Evolutionary conservation across 345 rosid genomes (phyloP).

Genomic region (Populus euphratica): DNA sequence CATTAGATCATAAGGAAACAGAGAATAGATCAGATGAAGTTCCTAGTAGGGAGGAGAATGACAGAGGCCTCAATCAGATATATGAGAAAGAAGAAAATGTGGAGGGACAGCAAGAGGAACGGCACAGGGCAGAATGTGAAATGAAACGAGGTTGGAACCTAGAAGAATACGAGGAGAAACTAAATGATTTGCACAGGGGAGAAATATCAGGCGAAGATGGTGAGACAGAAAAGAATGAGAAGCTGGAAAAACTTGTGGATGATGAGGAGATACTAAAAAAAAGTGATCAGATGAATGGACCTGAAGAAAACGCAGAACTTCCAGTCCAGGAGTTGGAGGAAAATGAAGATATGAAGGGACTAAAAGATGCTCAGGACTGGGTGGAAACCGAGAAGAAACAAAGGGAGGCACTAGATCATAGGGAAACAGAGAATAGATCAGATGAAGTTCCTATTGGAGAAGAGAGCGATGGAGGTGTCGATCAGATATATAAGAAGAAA

Average conservation of each 20-base stretch:
- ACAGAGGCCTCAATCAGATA: constrained; percentile 18
- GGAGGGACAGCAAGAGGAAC: constrained; percentile 24
- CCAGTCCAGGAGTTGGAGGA: constrained; percentile 29
- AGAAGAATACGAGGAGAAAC: constrained; percentile 26
- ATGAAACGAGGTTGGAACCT: constrained; percentile 7
- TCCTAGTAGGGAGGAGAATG: constrained; percentile 21
- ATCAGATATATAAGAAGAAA: constrained; percentile 18
- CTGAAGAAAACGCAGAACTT: neutral
- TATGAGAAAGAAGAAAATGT: constrained; percentile 17
- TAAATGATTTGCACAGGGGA: constrained; percentile 11
- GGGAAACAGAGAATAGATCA: constrained; percentile 19
- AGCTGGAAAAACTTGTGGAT: constrained; percentile 15
- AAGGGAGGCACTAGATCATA: constrained; percentile 17
- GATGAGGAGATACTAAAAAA: constrained; percentile 9
- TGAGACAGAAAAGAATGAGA: constrained; percentile 11
- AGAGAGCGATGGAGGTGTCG: constrained; percentile 17
- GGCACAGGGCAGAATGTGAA: constrained; percentile 19
- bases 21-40: constrained; percentile 18
- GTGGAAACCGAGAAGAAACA: constrained; percentile 15
- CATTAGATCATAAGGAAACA: constrained; percentile 23
- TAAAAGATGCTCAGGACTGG: constrained; percentile 10
- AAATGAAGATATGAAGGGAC: constrained; percentile 10
- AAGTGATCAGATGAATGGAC: constrained; percentile 11
- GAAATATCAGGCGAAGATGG: constrained; percentile 13
- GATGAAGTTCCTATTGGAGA: constrained; percentile 20